Evolutionary conservation across 306 rosid genomes (phyloP), one percentile per base, ranked within the genome.

Genomic region (Parietaria judaica): DNA sequence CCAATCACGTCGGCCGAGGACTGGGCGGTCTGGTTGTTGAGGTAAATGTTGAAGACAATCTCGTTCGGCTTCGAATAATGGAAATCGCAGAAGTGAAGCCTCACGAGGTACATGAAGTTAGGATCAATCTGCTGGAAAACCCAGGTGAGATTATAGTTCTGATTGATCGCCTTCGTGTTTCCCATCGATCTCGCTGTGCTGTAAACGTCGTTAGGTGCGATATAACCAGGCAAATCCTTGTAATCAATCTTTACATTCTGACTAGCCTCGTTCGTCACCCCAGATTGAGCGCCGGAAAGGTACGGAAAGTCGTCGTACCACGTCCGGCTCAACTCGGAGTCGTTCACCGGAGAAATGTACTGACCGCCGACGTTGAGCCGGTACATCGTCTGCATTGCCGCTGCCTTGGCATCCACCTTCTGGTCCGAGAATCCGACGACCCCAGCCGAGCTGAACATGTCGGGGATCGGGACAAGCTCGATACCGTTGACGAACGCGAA

Each of bases 231-330:
- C 64, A 75, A 39, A 6, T 68, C 62, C 34, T 48, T 14, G 56
- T 79, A 75, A 3, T 68, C 50, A 16, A 75, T 79, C 65, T 11
- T 66, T 14, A 69, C 46, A 10, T 55, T 37, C 3, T 44, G 14
- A 3, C 41, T 6, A 7, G 73, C 80, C 46, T 52, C 59, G 7
- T 60, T 36, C 6, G 66, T 55, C 45, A 72, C 66, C 39, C 84
- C 84, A 12, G 60, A 6, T 5, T 68, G 56, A 66, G 81, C 78
- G 35, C 81, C 84, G 66, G 5, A 66, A 1, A 75, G 44, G 47
- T 79, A 79, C 68, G 71, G 76, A 8, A 10, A 56, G 49, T 79
- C 84, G 63, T 72, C 78, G 60, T 72, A 79, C 84, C 84, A 79
- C 35, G 76, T 36, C 48, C 84, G 65, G 34, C 49, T 49, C 23